phyloP scores from a whole-genome alignment of 1,284 basidiomycete genomes.

The Rhodotorula sp. region DNA sequence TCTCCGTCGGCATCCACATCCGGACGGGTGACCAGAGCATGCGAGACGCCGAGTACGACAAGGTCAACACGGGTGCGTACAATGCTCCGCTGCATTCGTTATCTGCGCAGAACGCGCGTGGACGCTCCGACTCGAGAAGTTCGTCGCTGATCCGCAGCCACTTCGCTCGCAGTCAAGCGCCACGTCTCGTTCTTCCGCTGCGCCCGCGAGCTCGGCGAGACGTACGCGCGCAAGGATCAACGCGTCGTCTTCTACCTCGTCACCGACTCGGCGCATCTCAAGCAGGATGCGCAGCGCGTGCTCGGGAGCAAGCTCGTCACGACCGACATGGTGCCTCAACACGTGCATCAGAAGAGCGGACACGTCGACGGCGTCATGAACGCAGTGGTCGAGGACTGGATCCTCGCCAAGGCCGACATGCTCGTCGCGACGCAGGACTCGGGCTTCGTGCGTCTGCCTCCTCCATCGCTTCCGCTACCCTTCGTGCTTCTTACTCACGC shows the following conservation, averaged over 20 bases:
- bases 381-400: slow-evolving; percentile 35
- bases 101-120: too few relatives aligned
- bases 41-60: slow-evolving; percentile 29
- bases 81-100: too few relatives aligned
- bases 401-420: slow-evolving; percentile 28
- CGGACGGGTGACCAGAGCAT: slow-evolving; percentile 37
- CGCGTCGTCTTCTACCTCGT: slow-evolving; percentile 34
- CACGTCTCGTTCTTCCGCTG: slow-evolving; percentile 35
- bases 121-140: too few relatives aligned
- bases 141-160: too few relatives aligned
- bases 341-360: slow-evolving; percentile 25
- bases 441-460: slow-evolving; percentile 13
- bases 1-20: slow-evolving; percentile 33
- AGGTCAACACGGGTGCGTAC: slow-evolving; percentile 28
- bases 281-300: slow-evolving; percentile 21
- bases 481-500: not conserved
- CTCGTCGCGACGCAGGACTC: slow-evolving; percentile 33
- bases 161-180: slow-evolving; percentile 21
- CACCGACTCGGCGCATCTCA: slow-evolving; percentile 26
- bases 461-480: not conserved
- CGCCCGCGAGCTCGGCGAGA: slow-evolving; percentile 29
- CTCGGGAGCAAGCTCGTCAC: slow-evolving; percentile 26
- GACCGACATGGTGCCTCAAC: slow-evolving; percentile 27
- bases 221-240: slow-evolving; percentile 24
- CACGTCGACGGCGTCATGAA: slow-evolving; percentile 27